Evolutionary conservation across 768 basidiomycete species (phyloP).

Genomic region (Cantharellus anzutake): DNA sequence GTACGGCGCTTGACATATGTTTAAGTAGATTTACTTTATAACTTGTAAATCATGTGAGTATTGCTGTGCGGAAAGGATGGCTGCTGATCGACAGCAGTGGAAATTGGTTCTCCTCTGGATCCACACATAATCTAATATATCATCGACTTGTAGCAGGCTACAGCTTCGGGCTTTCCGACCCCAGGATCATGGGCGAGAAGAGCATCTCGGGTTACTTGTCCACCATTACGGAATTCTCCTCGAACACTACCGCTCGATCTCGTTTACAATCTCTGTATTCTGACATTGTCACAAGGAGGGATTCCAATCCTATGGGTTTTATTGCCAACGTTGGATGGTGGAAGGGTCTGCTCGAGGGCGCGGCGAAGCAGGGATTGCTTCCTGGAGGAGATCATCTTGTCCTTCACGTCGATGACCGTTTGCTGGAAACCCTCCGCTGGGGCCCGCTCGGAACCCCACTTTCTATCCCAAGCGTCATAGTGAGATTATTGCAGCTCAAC

Average conservation of each 20-base stretch:
- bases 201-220: constrained; percentile 6
- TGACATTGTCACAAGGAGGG: constrained; percentile 66
- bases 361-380: constrained; percentile 42
- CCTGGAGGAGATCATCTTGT: constrained; percentile 31
- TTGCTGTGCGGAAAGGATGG: no score
- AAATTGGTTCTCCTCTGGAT: no score
- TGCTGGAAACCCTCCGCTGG: constrained; percentile 42
- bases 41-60: no score
- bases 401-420: constrained; percentile 31
- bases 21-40: no score
- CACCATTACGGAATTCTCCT: constrained; percentile 9
- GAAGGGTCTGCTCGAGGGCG: constrained; percentile 42
- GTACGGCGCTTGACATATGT: no score
- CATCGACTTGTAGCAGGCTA: no score
- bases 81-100: no score
- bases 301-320: constrained; percentile 70
- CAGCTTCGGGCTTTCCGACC: no score
- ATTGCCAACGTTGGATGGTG: constrained; percentile 77
- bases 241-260: constrained; percentile 11
- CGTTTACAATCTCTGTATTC: constrained; percentile 49
- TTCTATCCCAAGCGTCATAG: constrained; percentile 49
- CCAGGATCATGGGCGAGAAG: background rate
- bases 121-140: no score
- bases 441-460: constrained; percentile 61
- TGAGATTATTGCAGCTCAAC: constrained; percentile 24